phyloP scores from a whole-genome alignment of 129 eudicot genomes.

The Smallanthus sonchifolius region DNA sequence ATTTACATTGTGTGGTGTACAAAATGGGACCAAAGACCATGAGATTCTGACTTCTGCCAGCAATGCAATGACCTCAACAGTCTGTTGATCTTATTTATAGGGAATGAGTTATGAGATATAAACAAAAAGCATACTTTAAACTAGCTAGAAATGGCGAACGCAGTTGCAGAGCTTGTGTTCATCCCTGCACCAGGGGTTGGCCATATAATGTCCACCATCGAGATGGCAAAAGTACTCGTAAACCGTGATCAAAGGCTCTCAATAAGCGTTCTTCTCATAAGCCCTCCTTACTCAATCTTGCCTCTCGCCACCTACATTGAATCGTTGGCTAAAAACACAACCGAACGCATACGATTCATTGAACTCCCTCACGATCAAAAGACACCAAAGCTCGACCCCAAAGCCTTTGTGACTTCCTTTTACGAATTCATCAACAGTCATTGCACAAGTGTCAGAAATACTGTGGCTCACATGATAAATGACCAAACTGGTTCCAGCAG shows the following conservation, averaged over 20 bases:
- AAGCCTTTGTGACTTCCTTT: conserved; percentile 1
- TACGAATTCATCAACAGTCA: conserved; percentile 14
- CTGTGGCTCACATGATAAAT: neutral
- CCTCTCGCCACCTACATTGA: conserved; percentile 13
- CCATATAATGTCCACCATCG: conserved; percentile 31
- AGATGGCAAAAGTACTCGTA: conserved; percentile 32
- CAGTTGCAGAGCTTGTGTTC: conserved; percentile 27
- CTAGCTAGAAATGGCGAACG: neutral
- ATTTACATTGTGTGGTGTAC: too few species aligned
- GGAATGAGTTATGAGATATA: neutral
- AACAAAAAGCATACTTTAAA: neutral
- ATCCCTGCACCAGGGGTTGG: conserved; percentile 39
- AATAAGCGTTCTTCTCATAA: conserved; percentile 20
- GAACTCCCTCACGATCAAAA: conserved; percentile 11
- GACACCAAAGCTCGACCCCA: neutral
- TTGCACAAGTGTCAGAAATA: conserved; percentile 8
- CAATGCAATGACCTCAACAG: neutral
- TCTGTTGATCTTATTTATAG: neutral
- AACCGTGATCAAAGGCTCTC: conserved; percentile 26
- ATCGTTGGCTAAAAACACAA: conserved; percentile 5
- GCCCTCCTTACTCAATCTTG: conserved; percentile 1
- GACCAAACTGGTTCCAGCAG: neutral
- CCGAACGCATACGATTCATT: conserved; percentile 6
- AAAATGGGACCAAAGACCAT: too few species aligned
- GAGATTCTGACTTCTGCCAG: neutral